Evolutionary conservation across 148 eudicot species (phyloP), one percentile per base, ranked within the genome.

Genomic region (Suaeda aralocaspica): DNA sequence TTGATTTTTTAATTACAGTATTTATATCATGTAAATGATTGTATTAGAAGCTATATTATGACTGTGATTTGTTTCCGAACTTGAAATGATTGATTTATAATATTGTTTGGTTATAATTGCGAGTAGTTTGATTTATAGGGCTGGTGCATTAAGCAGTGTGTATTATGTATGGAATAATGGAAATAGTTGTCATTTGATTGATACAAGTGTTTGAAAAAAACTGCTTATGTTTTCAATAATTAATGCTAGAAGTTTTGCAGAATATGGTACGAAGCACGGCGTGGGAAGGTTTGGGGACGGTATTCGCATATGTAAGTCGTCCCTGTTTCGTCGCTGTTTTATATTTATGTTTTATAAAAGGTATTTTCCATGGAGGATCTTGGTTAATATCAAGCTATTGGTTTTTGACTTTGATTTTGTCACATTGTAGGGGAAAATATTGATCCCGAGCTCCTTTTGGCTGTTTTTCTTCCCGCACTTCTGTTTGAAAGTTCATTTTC

Each of bases 391-490:
- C 48, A 31, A 22, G 14, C 28, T 59, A 42, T 66, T 22, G 48
- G 3, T 18, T 44, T 50, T 62, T 49, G 71, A 64, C 42, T 18
- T 36, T 52, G 64, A 53, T 63, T 50, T 22, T 64, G 59, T 63
- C 62, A 44, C 58, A 64, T 55, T 55, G n/a, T 77, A 94, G 98
- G 98, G 98, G 92, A 90, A 79, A 71, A 82, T 61, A 94, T 94
- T 74, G 82, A 94, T 86, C 98, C 97, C 58, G 90, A 89, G 33
- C 96, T 94, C 64, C 80, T 94, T 61, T 76, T 94, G 85, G 97
- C 98, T 74, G 96, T 94, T 56, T 94, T 94, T 78, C 98, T 94
- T 46, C 98, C 98, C 39, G 98, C 96, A 16, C 96, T 94, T 83
- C 87, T 94, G 72, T 94, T 94, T 68, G 97, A 94, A 80, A 91